Conservation (phyloP, 2,329 filamentous ascomycete species). For the Cladophialophora bantiana region DNA sequence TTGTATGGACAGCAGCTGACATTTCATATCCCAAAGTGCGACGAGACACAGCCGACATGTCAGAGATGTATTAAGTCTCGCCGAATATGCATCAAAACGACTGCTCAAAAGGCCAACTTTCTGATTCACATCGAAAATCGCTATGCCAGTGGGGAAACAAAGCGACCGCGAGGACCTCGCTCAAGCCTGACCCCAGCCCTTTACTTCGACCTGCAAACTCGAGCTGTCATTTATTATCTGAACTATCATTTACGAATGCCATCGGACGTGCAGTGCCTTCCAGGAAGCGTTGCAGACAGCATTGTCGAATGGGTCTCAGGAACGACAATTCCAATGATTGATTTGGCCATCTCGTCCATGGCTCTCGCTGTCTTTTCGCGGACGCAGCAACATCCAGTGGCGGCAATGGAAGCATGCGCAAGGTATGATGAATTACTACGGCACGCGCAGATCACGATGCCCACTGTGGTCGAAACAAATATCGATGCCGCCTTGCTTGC, state of each 20-base stretch:
- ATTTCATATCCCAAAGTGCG: slow-evolving; percentile 37
- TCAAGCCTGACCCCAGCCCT: slow-evolving; percentile 34
- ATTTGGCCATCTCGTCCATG: slow-evolving; percentile 44
- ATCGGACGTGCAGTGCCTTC: slow-evolving; percentile 29
- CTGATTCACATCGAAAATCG: slow-evolving; percentile 43
- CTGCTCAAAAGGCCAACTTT: slow-evolving; percentile 19
- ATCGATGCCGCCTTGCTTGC: slow-evolving; percentile 39
- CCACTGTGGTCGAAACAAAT: slow-evolving; percentile 14
- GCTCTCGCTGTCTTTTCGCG: slow-evolving; percentile 43
- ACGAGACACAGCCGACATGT: slow-evolving; percentile 41
- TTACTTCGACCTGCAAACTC: slow-evolving; percentile 40
- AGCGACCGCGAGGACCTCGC: slow-evolving; percentile 46
- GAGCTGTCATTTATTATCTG: slow-evolving; percentile 42
- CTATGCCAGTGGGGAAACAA: slow-evolving; percentile 44
- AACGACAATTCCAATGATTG: slow-evolving; percentile 36
- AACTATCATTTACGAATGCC: slow-evolving; percentile 39
- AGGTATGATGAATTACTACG: slow-evolving; percentile 40
- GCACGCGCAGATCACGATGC: slow-evolving; percentile 29
- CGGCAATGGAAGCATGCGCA: slow-evolving; percentile 40
- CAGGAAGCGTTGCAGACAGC: slow-evolving; percentile 31
- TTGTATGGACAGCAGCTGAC: neutral
- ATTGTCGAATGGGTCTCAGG: slow-evolving; percentile 28
- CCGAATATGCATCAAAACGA: slow-evolving; percentile 37
- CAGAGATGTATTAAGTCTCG: slow-evolving; percentile 40
- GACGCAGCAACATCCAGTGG: slow-evolving; percentile 38